Conservation (phyloP, 1,139 yeast genomes). For the Yamadazyma aaseri region DNA sequence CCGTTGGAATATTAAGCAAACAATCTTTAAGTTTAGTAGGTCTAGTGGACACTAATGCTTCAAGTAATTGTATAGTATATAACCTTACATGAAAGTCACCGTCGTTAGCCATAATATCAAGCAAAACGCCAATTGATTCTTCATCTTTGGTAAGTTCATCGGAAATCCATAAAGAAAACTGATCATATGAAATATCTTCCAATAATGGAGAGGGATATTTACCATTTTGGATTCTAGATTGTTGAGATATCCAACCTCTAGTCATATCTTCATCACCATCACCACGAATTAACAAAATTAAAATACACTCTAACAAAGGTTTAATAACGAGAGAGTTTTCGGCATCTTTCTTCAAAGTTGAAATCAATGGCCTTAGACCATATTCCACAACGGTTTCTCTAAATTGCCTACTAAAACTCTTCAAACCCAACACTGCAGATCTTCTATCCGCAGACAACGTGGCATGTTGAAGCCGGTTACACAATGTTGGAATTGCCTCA, state of each 20-base stretch:
- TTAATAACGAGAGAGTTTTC: constrained; percentile 73
- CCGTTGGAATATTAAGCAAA: constrained; percentile 71
- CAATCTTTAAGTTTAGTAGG: constrained; percentile 73
- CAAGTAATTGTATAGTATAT: constrained; percentile 81
- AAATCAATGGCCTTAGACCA: constrained; percentile 75
- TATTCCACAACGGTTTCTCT: constrained; percentile 89
- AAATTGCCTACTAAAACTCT: constrained; percentile 85
- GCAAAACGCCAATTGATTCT: constrained; percentile 55
- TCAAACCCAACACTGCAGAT: constrained; percentile 87
- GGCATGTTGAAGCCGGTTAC: constrained; percentile 85
- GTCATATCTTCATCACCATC: constrained; percentile 58
- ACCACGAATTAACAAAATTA: constrained; percentile 75
- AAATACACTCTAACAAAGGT: constrained; percentile 81
- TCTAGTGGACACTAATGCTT: constrained; percentile 79
- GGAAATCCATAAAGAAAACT: constrained; percentile 91
- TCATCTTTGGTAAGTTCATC: constrained; percentile 82
- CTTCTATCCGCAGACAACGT: constrained; percentile 80
- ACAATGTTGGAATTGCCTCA: constrained; percentile 84
- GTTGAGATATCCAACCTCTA: constrained; percentile 70
- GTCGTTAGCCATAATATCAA: constrained; percentile 52
- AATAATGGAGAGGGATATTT: constrained; percentile 81
- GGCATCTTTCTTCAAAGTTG: constrained; percentile 63
- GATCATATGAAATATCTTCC: constrained; percentile 64
- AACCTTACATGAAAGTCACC: constrained; percentile 73
- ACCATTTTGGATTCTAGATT: constrained; percentile 75